Percentiles rank a stretch among this genome's conserved stretches.
Evolutionary conservation across 2,329 filamentous ascomycete genomes (phyloP).

Genomic region (Fusarium nisikadoi): DNA sequence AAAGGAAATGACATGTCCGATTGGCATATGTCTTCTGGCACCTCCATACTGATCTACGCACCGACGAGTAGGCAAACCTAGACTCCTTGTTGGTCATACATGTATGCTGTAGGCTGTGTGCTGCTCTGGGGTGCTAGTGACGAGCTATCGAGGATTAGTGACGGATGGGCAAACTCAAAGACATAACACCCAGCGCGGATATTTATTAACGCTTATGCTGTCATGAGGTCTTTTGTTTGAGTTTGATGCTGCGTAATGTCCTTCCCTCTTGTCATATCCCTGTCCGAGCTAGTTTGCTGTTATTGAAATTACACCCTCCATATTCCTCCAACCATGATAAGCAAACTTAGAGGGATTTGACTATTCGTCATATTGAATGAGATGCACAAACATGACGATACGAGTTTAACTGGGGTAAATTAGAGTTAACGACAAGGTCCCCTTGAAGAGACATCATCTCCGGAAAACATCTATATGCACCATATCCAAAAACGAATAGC

Average conservation of each 20-base stretch:
- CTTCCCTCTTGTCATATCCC: neutral
- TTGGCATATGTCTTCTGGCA: neutral
- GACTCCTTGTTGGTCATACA: neutral
- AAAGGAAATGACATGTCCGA: neutral
- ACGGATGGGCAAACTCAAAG: conserved; percentile 19
- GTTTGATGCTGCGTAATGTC: neutral
- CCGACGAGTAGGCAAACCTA: too few species aligned
- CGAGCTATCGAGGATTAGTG: conserved; percentile 7
- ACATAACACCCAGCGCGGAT: neutral
- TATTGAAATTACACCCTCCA: neutral
- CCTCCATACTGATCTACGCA: neutral
- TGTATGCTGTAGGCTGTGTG: neutral
- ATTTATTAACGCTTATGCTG: neutral
- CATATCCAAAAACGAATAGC: conserved; percentile 10
- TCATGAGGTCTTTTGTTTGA: neutral
- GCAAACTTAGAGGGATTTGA: neutral
- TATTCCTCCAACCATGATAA: neutral
- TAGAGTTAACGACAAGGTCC: neutral
- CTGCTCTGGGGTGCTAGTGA: neutral
- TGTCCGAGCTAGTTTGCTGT: neutral
- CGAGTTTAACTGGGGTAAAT: neutral
- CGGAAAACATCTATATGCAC: conserved; percentile 34
- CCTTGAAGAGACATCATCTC: neutral
- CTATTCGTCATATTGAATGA: neutral
- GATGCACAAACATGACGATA: neutral